Percentiles rank a stretch among this genome's conserved stretches.
Evolutionary conservation across 1,139 yeast species (phyloP).

Genomic region (Geotrichum klebahnii): DNA sequence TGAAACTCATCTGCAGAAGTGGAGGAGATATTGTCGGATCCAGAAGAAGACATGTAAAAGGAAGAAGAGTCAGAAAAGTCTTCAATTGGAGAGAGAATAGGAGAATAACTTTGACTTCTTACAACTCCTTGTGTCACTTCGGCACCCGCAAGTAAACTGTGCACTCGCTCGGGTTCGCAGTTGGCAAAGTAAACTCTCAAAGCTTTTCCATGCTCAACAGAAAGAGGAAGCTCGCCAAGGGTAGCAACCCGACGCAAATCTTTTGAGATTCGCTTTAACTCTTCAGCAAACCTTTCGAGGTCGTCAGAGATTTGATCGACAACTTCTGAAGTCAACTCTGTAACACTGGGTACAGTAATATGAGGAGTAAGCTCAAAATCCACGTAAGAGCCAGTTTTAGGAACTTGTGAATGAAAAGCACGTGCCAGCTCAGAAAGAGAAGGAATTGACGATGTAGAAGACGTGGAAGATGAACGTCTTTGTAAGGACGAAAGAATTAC

Average conservation of each 20-base stretch:
- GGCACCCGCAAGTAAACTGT: conserved; percentile 33
- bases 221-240: conserved; percentile 40
- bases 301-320: conserved; percentile 27
- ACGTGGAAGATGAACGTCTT: not conserved
- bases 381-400: conserved; percentile 29
- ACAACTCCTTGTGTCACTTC: conserved; percentile 37
- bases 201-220: conserved; percentile 33
- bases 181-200: conserved; percentile 41
- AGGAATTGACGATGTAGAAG: conserved; percentile 8
- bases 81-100: conserved; percentile 13
- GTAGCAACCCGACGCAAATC: conserved; percentile 35
- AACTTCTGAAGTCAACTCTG: conserved; percentile 33
- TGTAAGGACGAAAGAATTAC: not conserved
- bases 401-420: conserved; percentile 17
- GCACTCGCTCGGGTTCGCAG: conserved; percentile 37
- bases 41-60: conserved; percentile 2
- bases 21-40: not conserved
- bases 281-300: conserved; percentile 29
- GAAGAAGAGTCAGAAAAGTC: conserved; percentile 16
- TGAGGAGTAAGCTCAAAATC: conserved; percentile 39
- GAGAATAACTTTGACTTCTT: conserved; percentile 5
- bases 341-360: conserved; percentile 30
- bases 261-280: conserved; percentile 29
- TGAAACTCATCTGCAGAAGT: conserved; percentile 14
- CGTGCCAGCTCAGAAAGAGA: conserved; percentile 16